phyloP scores from a whole-genome alignment of 129 eudicot genomes.

The Centrapalus pauciflorus region DNA sequence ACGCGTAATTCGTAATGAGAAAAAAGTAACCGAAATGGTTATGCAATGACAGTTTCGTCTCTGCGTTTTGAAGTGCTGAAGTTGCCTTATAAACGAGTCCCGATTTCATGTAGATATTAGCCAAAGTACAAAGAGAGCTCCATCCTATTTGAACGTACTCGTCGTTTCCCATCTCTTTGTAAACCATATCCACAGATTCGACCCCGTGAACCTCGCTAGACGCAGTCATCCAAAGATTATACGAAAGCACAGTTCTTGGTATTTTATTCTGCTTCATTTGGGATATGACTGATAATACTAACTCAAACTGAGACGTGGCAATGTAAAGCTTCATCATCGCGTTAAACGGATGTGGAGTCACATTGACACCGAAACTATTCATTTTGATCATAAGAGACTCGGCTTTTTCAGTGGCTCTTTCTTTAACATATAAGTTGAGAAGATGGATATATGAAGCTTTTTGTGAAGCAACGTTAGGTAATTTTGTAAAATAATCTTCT shows the following conservation, averaged over 20 bases:
- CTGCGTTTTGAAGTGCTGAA: slow-evolving; percentile 40
- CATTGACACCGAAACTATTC: slow-evolving; percentile 25
- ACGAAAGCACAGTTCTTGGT: slow-evolving; percentile 52
- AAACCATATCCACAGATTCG: slow-evolving; percentile 32
- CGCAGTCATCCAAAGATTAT: slow-evolving; percentile 65
- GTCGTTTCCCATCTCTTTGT: slow-evolving; percentile 44
- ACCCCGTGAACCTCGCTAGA: slow-evolving; percentile 37
- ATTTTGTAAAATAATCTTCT: slow-evolving; percentile 43
- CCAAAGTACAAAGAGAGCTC: slow-evolving; percentile 61
- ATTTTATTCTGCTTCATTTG: slow-evolving; percentile 44
- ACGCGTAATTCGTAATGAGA: slow-evolving; percentile 42
- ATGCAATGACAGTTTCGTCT: slow-evolving; percentile 31
- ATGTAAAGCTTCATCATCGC: slow-evolving; percentile 63
- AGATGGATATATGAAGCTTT: slow-evolving; percentile 52
- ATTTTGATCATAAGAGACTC: slow-evolving; percentile 52
- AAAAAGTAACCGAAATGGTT: slow-evolving; percentile 49
- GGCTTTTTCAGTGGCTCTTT: slow-evolving; percentile 44
- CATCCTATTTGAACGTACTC: slow-evolving; percentile 45
- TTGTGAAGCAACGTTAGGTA: slow-evolving; percentile 32
- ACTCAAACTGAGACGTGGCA: slow-evolving; percentile 44
- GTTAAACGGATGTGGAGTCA: slow-evolving; percentile 52
- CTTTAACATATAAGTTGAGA: slow-evolving; percentile 44
- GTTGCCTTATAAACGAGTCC: slow-evolving; percentile 38
- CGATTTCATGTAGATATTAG: slow-evolving; percentile 40
- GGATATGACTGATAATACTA: slow-evolving; percentile 37